Base-by-base conservation (phyloP, 352 stramenopile genomes). In the Phytopythium aichiense region DNA sequence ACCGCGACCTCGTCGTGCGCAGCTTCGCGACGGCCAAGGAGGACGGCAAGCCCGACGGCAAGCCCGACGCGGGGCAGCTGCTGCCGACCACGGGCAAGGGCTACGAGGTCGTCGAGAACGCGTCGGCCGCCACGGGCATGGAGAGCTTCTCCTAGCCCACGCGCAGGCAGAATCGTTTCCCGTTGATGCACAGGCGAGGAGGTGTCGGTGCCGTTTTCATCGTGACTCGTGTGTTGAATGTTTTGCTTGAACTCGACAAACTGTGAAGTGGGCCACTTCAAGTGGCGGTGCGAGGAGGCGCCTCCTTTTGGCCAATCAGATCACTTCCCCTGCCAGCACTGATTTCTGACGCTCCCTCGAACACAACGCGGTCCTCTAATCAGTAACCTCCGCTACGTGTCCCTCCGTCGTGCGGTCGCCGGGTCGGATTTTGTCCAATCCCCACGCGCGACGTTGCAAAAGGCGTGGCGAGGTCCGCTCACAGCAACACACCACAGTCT, bases 61-160 rank as follows among this genome's bases (percentile, higher is more conserved):
- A 69, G 1, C 28, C 59, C 54, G 16, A 42, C 56, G 48, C 22
- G 42, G 51, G 35, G 35, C 35, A 48, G 53, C 42, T 89, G 58
- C 67, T 94, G 31, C 58, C 65, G 60, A 62, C 68, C 43, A 91
- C 83, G 20, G 77, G 82, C 53, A 77, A 84, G 30, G 83, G 83
- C 18, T 95, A 92, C 58, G 86, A 95, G 49, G 84, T 95, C 42
- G 86, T 92, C 1, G 84, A 92, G 37, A 87, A 72, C 23, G 62
- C 73, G 12, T 63, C 71, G 18, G 54, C 70, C 15, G 67, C 77
- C 28, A 54, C 33, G 4, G 66, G 56, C 46, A 95, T 95, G 81
- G 86, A 95, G 50, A 87, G 81, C 71, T 90, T 90, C 51, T 61
- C 81, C 48, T 92, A 74, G 37, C 61, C 38, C 4, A 0, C 18